Evolutionary conservation across 345 rosid genomes (phyloP).

Genomic region (Lenwebbia sp.): DNA sequence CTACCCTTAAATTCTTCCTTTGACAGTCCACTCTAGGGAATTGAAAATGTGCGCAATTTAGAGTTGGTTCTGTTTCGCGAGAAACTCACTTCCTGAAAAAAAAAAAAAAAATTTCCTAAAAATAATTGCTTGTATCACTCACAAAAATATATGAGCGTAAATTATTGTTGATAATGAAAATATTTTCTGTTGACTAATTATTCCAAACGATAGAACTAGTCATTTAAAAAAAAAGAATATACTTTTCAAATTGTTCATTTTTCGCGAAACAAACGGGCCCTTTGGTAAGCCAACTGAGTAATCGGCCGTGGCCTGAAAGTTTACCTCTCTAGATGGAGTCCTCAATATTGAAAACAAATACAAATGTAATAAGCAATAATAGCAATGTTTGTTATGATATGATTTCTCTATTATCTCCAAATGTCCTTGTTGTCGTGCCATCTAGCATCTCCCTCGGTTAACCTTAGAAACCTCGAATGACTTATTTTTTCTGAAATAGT

Average conservation of each 20-base stretch:
- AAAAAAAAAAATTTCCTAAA: neutral
- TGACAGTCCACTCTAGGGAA: no score
- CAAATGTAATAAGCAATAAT: neutral
- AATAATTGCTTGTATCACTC: neutral
- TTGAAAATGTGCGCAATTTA: neutral
- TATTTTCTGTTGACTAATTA: neutral
- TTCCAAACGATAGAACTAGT: neutral
- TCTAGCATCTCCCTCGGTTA: neutral
- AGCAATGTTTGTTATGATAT: neutral
- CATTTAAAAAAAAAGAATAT: neutral
- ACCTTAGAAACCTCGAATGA: neutral
- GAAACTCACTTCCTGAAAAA: neutral
- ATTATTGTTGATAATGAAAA: neutral
- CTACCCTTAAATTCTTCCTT: no score
- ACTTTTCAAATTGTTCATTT: neutral
- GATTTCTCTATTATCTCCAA: neutral
- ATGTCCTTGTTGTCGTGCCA: neutral
- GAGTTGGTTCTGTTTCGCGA: fast-evolving
- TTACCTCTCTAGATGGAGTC: neutral
- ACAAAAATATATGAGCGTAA: neutral
- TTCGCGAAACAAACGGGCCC: neutral
- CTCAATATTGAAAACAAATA: neutral
- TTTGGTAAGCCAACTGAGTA: neutral
- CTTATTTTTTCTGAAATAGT: neutral
- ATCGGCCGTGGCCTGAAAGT: neutral